Base-by-base conservation (phyloP, 495 filamentous ascomycete species). In the Copromyces sp. region DNA sequence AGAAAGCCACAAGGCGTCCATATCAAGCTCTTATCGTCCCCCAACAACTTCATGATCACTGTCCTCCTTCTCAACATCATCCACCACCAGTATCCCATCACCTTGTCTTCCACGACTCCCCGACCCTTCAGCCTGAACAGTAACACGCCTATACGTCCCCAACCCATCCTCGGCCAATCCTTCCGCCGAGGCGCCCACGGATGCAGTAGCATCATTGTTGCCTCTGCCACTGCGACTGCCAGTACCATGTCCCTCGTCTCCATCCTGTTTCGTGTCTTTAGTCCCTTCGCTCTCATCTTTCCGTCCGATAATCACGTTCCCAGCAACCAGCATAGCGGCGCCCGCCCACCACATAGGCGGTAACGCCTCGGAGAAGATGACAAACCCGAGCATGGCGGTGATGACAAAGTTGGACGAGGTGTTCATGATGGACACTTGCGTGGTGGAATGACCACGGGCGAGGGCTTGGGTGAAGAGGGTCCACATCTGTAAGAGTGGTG, bases 391-490 rank as follows among this genome's bases (percentile, higher is more conserved):
- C n/a, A 98, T 68, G 11, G 95, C 95, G 2, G 95, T 97, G 70
- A 95, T 80, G 76, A 98, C 83, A 83, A 99, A 99, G 83, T 99
- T 99, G 14, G 92, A 85, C 35, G 92, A 91, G 4, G 95, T 97
- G 78, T 99, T 99, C 73, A 97, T 90, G 79, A 99, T 92, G 41
- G 90, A 92, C 59, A 97, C 95, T 75, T 94, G 94, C 0, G 93
- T 94, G 8, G 95, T 97, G 1, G 93, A 96, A 42, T 90, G 85
- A 1, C 91, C 92, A 39, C 90, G 89, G 0, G 94, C 92, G 35
- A 99, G 87, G 65, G 95, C 95, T n/a, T 89, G 87, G 14, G 88
- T 90, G 81, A 93, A 93, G 70, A 98, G 87, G 0, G 92, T 89
- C 95, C 95, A 98, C 95, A 98, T 98, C 80, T 89, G 24, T 40